Evolutionary conservation across 768 basidiomycete species (phyloP).

Genomic region (Lentinus tigrinus): DNA sequence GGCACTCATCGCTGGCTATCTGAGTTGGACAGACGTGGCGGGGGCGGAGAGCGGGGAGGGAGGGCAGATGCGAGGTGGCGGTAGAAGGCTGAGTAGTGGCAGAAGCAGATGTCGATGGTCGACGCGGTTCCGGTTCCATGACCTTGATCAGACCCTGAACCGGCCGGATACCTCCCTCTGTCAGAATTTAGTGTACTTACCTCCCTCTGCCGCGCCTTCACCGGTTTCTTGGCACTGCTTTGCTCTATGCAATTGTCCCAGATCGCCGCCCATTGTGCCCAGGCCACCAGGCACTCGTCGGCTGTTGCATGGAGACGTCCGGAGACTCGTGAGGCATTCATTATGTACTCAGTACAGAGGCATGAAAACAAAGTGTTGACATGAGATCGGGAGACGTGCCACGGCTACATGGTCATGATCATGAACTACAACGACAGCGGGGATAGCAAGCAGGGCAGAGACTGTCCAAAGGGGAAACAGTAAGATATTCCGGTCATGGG

Average conservation of each 20-base stretch:
- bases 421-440: conserved; percentile 24
- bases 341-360: conserved; percentile 18
- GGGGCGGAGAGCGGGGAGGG: background rate
- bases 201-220: background rate
- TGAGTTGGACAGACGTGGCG: conserved; percentile 2
- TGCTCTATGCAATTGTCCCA: background rate
- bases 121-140: background rate
- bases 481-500: conserved; percentile 15
- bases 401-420: conserved; percentile 22
- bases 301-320: too few species aligned
- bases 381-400: conserved; percentile 13
- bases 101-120: background rate
- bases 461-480: conserved; percentile 14
- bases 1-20: background rate
- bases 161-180: background rate
- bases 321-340: conserved; percentile 4
- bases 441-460: conserved; percentile 19
- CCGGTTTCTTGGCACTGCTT: background rate
- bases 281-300: too few species aligned
- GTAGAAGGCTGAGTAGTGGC: background rate
- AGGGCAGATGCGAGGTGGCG: background rate
- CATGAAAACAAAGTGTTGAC: background rate
- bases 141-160: background rate
- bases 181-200: too few species aligned
- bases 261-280: background rate